Conservation (phyloP, 2,329 filamentous ascomycete genomes). For the Ophiostoma populinum region DNA sequence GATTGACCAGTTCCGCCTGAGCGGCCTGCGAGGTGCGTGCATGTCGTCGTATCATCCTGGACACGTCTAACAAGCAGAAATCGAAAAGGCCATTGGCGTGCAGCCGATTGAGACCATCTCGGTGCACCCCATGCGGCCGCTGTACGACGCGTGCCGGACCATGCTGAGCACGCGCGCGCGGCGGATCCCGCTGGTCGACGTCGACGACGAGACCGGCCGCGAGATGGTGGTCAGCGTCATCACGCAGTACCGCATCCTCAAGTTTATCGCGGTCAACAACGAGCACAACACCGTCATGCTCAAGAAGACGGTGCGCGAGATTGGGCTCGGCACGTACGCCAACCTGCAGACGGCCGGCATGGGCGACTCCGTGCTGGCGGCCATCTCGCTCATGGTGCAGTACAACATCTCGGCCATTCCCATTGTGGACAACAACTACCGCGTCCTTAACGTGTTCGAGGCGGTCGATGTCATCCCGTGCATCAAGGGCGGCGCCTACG, state of each 20-base stretch:
- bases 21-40: conserved; percentile 64
- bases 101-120: conserved; percentile 85
- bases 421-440: conserved; percentile 61
- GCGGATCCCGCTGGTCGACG: conserved; percentile 82
- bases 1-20: conserved; percentile 85
- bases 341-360: conserved; percentile 71
- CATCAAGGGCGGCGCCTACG: conserved; percentile 85
- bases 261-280: conserved; percentile 93
- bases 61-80: conserved; percentile 39
- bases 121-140: conserved; percentile 74
- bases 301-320: conserved; percentile 70
- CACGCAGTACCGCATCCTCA: conserved; percentile 94
- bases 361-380: conserved; percentile 81
- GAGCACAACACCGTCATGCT: conserved; percentile 72
- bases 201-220: conserved; percentile 82
- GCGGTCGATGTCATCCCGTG: conserved; percentile 92
- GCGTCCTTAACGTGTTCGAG: conserved; percentile 91
- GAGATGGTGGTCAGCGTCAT: conserved; percentile 93
- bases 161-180: conserved; percentile 91
- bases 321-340: conserved; percentile 70
- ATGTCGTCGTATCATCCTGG: neutral
- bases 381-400: conserved; percentile 84
- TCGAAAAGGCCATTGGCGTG: conserved; percentile 86
- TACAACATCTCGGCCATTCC: conserved; percentile 90
- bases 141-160: conserved; percentile 87